Evolutionary conservation across 768 basidiomycete species (phyloP), one percentile per base, ranked within the genome.

Genomic region (Gloeopeniophorella convolvens): DNA sequence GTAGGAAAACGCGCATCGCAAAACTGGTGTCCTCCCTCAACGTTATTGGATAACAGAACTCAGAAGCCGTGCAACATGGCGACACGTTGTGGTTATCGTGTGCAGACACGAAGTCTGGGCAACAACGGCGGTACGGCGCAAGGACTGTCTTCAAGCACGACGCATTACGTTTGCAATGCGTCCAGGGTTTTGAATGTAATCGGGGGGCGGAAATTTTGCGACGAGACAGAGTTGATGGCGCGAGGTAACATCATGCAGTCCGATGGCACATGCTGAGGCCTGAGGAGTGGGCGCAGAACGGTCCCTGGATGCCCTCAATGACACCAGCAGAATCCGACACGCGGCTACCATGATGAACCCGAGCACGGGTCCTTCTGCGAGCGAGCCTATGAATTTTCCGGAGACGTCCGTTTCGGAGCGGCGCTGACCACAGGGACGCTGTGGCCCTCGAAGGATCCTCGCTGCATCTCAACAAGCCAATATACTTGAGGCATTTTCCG

Each of bases 121-220:
- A 37, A 24, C 45, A 34, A 48, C 51, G 46, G 42, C 27, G 10
- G 26, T 44, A 48, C 44, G 35, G 52, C 47, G 47, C 46, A 23
- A 43, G 48, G 42, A 54, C 46, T 20, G 35, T 48, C 42, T 54
- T 42, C 42, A 43, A 54, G 52, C 52, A 54, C 42, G 41, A 54
- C 42, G 52, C 52, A 54, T 54, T 54, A 54, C 52, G 52, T 54
- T 53, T 54, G 41, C 42, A 39, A 48, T 42, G 35, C 47, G 46
- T 44, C 42, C 23, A 39, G 52, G 46, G 46, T 54, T n/a, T 54
- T 37, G 30, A 53, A 48, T 54, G 46, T 26, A 39, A 48, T 54
- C 52, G 52, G 52, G 48, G n/a, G 52, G 52, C 44, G 52, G 42
- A 54, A 54, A 54, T 53, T 48, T 45, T 32, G 27, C 45, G 45